phyloP scores from a whole-genome alignment of 2,329 filamentous ascomycete genomes.

The Cordyceps cateniannulata region DNA sequence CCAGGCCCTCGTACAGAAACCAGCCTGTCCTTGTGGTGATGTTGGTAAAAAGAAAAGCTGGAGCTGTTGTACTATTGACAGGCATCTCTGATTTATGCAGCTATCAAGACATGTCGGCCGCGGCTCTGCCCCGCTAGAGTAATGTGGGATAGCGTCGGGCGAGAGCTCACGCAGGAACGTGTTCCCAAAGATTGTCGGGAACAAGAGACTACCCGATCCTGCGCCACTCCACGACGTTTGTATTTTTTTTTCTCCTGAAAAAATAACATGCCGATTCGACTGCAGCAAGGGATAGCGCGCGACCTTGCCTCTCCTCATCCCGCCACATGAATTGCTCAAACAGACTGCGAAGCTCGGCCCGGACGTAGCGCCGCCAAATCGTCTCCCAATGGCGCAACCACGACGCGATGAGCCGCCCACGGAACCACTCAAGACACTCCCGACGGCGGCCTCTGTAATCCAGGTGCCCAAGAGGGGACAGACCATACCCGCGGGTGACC shows the following conservation, averaged over 20 bases:
- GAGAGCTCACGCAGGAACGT: constrained; percentile 3
- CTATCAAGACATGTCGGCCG: constrained; percentile 5
- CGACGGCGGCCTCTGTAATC: constrained; percentile 54
- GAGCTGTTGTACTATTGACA: neutral
- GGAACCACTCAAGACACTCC: constrained; percentile 64
- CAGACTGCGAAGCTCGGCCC: constrained; percentile 11
- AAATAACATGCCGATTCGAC: constrained; percentile 25
- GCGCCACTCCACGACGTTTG: constrained; percentile 2
- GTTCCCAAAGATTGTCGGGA: constrained; percentile 1
- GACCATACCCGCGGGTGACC: constrained; percentile 44
- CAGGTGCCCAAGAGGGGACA: constrained; percentile 57
- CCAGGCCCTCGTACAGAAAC: neutral
- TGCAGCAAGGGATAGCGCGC: constrained; percentile 17
- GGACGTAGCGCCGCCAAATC: constrained; percentile 17
- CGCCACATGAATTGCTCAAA: constrained; percentile 13
- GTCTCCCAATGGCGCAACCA: constrained; percentile 61
- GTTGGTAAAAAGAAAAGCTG: neutral
- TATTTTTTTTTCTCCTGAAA: neutral
- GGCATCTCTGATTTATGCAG: constrained; percentile 3
- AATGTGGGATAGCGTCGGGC: constrained; percentile 10
- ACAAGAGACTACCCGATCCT: constrained; percentile 1
- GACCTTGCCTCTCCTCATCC: constrained; percentile 17
- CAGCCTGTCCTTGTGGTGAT: no score
- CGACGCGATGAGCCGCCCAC: constrained; percentile 56
- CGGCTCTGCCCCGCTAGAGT: constrained; percentile 13